phyloP scores from a whole-genome alignment of 2,329 filamentous ascomycete species.

The Madurella fahalii region DNA sequence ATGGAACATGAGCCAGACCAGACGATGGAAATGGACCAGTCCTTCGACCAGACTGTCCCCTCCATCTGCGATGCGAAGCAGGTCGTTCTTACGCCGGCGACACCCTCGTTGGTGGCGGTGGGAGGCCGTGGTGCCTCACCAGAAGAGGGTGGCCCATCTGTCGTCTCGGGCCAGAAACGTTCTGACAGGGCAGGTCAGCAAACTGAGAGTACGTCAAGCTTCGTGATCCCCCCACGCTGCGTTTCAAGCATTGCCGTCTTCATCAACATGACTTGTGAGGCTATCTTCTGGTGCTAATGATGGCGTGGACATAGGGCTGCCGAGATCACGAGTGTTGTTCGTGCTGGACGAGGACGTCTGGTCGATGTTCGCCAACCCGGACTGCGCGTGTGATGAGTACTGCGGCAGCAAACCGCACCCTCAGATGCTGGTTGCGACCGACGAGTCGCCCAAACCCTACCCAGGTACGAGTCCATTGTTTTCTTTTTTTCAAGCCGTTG shows the following conservation, averaged over 20 bases:
- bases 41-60: background rate
- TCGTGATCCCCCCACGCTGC: no score
- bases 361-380: constrained; percentile 3
- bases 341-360: background rate
- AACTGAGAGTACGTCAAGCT: no score
- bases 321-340: background rate
- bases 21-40: no score
- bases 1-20: background rate
- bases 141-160: background rate
- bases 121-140: background rate
- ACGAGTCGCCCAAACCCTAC: background rate
- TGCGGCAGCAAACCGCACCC: constrained; percentile 1
- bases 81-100: background rate
- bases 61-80: constrained; percentile 6
- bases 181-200: no score
- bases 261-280: background rate
- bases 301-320: background rate
- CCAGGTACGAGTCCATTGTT: background rate
- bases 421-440: background rate
- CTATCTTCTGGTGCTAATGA: background rate
- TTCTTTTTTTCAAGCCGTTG: background rate
- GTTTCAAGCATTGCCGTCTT: background rate
- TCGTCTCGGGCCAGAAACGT: no score
- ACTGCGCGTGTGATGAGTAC: background rate
- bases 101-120: constrained; percentile 5